Conservation (phyloP, 768 basidiomycete genomes). For the Hygrophorus pudorinus region DNA sequence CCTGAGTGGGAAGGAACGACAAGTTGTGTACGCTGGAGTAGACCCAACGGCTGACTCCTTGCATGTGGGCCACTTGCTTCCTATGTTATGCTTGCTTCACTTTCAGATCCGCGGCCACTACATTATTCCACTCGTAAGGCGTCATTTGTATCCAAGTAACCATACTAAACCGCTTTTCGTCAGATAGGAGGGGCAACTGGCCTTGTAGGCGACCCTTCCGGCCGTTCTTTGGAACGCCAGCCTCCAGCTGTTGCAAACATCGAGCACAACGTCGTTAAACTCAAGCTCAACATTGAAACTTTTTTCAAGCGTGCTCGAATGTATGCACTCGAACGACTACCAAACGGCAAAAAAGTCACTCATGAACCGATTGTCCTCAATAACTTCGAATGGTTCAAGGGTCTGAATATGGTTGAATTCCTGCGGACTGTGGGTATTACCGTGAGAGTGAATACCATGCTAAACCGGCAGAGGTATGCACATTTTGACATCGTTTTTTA, state of each 20-base stretch:
- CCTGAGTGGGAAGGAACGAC: slow-evolving; percentile 24
- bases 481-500: background rate
- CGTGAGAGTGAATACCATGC: slow-evolving; percentile 81
- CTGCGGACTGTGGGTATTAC: slow-evolving; percentile 71
- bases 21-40: slow-evolving; percentile 76
- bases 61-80: slow-evolving; percentile 90
- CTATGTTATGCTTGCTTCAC: slow-evolving; percentile 78
- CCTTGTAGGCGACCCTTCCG: slow-evolving; percentile 94
- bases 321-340: slow-evolving; percentile 41
- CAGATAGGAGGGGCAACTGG: slow-evolving; percentile 97
- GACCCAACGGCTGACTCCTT: slow-evolving; percentile 88
- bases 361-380: slow-evolving; percentile 25
- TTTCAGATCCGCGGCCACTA: slow-evolving; percentile 81
- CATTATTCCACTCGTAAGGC: slow-evolving; percentile 72
- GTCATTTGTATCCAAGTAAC: background rate
- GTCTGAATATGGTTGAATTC: slow-evolving; percentile 73
- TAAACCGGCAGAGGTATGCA: slow-evolving; percentile 74
- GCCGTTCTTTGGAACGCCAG: slow-evolving; percentile 72
- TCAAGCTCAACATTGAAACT: slow-evolving; percentile 52
- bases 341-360: slow-evolving; percentile 11
- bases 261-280: slow-evolving; percentile 50
- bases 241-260: slow-evolving; percentile 52
- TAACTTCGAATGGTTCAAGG: slow-evolving; percentile 68
- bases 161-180: background rate
- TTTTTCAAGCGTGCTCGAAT: slow-evolving; percentile 62